A percentile compares a stretch with the other conserved stretches of the same genome.
Evolutionary conservation across 805 yeast genomes (phyloP).

Genomic region (Saccharomycopsis oosterbeekiorum): DNA sequence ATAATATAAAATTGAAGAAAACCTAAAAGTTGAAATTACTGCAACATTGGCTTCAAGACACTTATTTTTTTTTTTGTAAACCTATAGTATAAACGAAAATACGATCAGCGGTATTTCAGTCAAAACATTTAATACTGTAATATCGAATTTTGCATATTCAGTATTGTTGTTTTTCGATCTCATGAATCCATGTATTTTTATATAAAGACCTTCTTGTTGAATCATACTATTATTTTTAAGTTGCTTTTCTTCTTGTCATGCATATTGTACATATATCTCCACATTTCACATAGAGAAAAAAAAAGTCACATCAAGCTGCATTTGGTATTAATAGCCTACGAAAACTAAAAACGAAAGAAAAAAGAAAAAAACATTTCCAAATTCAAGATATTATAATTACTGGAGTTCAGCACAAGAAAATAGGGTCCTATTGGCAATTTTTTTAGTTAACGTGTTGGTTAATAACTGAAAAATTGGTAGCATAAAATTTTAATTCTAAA

Average conservation of each 20-base stretch:
- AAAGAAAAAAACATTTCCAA: not conserved
- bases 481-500: no score
- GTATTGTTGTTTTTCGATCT: not conserved
- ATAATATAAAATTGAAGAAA: no score
- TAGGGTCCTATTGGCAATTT: not conserved
- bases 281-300: not conserved
- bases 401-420: not conserved
- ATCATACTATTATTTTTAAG: not conserved
- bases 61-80: not conserved
- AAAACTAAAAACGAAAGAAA: not conserved
- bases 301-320: not conserved
- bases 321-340: not conserved
- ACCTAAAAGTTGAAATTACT: no score
- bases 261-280: not conserved
- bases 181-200: not conserved
- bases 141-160: not conserved
- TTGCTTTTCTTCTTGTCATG: not conserved
- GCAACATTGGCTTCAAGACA: not conserved
- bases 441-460: not conserved
- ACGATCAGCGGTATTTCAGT: no score
- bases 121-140: no score
- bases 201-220: no score
- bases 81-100: not conserved
- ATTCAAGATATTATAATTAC: not conserved
- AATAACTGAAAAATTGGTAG: no score